Conservation (phyloP, 768 basidiomycete genomes). For the Udeniomyces megalosporus region DNA sequence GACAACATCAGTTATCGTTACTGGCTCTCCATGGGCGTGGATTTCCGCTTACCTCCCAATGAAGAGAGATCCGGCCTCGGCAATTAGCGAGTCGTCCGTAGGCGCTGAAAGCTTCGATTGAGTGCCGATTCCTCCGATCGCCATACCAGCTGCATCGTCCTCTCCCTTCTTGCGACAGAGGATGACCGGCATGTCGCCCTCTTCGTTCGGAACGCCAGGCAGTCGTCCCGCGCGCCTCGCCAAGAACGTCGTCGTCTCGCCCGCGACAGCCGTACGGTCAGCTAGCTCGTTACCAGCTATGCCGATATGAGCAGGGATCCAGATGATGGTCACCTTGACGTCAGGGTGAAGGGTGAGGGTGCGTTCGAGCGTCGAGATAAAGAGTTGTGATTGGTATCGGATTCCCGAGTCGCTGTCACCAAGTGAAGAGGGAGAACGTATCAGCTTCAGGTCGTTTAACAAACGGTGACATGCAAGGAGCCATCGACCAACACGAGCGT, state of each 20-base stretch:
- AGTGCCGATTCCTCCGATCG: not conserved
- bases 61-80: slow-evolving; percentile 22
- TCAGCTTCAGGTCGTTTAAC: not conserved
- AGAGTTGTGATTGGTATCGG: slow-evolving; percentile 21
- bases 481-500: slow-evolving; percentile 15
- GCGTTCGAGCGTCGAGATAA: slow-evolving; percentile 25
- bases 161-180: not conserved
- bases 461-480: not conserved
- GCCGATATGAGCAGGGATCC: slow-evolving; percentile 24
- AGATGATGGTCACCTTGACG: slow-evolving; percentile 26
- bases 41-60: slow-evolving; percentile 26
- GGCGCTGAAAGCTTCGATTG: not conserved
- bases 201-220: not conserved
- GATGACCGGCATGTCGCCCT: slow-evolving; percentile 12
- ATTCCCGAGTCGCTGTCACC: slow-evolving; percentile 23
- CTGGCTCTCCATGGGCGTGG: too few species aligned
- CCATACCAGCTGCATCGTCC: not conserved
- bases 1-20: too few species aligned
- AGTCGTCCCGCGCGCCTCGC: slow-evolving; percentile 5
- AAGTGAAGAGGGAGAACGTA: not conserved
- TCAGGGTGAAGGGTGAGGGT: slow-evolving; percentile 22
- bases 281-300: slow-evolving; percentile 26
- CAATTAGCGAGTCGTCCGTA: slow-evolving; percentile 18
- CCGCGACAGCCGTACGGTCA: slow-evolving; percentile 25
- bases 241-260: slow-evolving; percentile 25